Percentiles rank a stretch among this genome's conserved stretches.
Conservation (phyloP, 2,329 filamentous ascomycete species). For the Pestalotiopsis sp. region DNA sequence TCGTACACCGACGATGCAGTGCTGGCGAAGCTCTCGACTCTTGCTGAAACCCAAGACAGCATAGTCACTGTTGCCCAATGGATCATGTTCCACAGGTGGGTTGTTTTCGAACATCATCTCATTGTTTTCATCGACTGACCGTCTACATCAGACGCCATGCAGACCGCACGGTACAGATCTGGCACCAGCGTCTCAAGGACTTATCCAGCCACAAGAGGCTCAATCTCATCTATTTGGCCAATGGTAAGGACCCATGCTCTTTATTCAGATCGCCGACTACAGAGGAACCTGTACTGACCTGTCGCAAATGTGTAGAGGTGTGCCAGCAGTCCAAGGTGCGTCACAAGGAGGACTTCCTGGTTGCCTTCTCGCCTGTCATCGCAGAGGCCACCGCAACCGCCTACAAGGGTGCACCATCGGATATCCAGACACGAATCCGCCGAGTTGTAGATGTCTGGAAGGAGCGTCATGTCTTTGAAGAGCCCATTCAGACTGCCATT, state of each 20-base stretch:
- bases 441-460: constrained; percentile 95
- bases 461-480: constrained; percentile 82
- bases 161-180: constrained; percentile 87
- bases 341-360: constrained; percentile 88
- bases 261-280: neutral
- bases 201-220: constrained; percentile 83
- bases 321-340: constrained; percentile 94
- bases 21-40: constrained; percentile 87
- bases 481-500: constrained; percentile 76
- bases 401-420: constrained; percentile 84
- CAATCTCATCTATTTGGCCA: constrained; percentile 92
- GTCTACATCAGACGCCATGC: constrained; percentile 74
- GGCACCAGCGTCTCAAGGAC: constrained; percentile 88
- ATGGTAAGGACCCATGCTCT: constrained; percentile 62
- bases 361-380: constrained; percentile 89
- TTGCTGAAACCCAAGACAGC: constrained; percentile 97
- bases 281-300: constrained; percentile 16
- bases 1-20: constrained; percentile 96
- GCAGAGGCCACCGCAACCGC: constrained; percentile 88
- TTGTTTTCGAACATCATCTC: constrained; percentile 6
- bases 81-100: constrained; percentile 98
- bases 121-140: neutral
- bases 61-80: constrained; percentile 97
- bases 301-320: constrained; percentile 67
- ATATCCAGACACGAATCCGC: constrained; percentile 85